Conservation (phyloP, 208 protist species). For the Novymonas esmeraldas region DNA sequence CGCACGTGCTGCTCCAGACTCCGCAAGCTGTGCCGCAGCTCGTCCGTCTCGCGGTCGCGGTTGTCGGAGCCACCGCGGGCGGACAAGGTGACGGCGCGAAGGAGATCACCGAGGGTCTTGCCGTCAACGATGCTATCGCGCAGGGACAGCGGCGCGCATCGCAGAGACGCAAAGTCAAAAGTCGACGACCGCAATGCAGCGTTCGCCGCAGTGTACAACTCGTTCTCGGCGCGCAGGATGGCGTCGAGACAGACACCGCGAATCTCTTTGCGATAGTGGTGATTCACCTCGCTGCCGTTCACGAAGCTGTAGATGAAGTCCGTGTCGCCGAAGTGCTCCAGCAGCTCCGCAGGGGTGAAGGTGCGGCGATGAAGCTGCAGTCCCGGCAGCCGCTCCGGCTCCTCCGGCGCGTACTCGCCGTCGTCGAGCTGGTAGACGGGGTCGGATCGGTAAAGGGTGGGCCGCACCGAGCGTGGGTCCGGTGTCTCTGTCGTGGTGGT, state of each 20-base stretch:
- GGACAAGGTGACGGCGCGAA: too few species aligned
- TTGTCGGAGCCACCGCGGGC: too few species aligned
- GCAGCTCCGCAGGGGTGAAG: conserved; percentile 36
- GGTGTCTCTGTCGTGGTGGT: too few species aligned
- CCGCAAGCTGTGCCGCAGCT: conserved; percentile 94
- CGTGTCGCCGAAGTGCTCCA: conserved; percentile 37
- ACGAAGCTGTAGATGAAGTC: conserved; percentile 97
- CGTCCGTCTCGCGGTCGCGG: conserved; percentile 91
- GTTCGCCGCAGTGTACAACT: too few species aligned
- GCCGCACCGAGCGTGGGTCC: conserved; percentile 1
- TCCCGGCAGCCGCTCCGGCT: conserved; percentile 34
- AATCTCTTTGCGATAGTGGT: conserved; percentile 37
- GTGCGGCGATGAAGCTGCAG: conserved; percentile 25
- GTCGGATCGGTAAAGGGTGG: not conserved
- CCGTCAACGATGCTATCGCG: too few species aligned
- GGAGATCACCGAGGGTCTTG: not conserved
- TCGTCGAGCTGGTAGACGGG: conserved; percentile 4
- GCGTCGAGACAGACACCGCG: not conserved
- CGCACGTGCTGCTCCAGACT: conserved; percentile 92
- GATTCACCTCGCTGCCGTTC: conserved; percentile 90
- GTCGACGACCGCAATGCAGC: too few species aligned
- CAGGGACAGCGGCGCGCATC: too few species aligned
- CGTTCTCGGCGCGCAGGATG: too few species aligned
- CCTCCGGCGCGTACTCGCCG: conserved; percentile 35
- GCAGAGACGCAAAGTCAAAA: too few species aligned